Base-by-base conservation (phyloP, 345 rosid genomes). In the Limnanthes douglasii region DNA sequence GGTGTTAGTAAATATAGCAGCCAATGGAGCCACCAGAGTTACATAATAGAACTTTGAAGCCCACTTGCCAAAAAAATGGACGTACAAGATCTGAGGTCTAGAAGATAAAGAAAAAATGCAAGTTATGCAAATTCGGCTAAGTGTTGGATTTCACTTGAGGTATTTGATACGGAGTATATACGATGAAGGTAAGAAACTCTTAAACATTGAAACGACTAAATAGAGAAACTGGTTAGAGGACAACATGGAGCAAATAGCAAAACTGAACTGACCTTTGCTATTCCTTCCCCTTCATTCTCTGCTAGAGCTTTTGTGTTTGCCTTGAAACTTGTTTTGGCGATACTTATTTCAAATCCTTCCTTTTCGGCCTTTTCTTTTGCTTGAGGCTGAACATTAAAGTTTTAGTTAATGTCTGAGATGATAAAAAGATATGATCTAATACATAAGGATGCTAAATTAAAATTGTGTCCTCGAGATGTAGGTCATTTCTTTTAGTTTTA, bases 261-360 rank as follows among this genome's bases (percentile, higher is more conserved):
- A 29, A 10, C 37, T 37, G 18, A 12, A 25, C 39, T 18, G 3
- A 90, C 99, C 96, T 90, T 90, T 10, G 99, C 99, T 39, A 85
- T 65, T 32, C 99, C 96, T 59, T 90, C 99, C 43, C 94, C 93
- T 73, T 90, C 96, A 12, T 90, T 90, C 64, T 90, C 96, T 9
- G 99, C 99, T 46, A 85, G 52, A 43, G 99, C 99, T 54, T 85
- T 90, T 39, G 96, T 85, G 72, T 90, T 90, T 36, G 99, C 95
- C 75, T 90, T 90, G 61, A 90, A 90, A 60, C 99, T 90, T 45
- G 94, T 90, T 70, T 78, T 90, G 38, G 73, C 80, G 53, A 85
- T 51, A 50, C 80, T 66, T 31, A 85, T 63, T 72, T 85, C 79
- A 51, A 90, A 90, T 43, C 96, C 99, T 60, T 85, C 99, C 42